Evolutionary conservation across 2,329 filamentous ascomycete genomes (phyloP), one percentile per base, ranked within the genome.

Genomic region (Neofusicoccum laricinum): DNA sequence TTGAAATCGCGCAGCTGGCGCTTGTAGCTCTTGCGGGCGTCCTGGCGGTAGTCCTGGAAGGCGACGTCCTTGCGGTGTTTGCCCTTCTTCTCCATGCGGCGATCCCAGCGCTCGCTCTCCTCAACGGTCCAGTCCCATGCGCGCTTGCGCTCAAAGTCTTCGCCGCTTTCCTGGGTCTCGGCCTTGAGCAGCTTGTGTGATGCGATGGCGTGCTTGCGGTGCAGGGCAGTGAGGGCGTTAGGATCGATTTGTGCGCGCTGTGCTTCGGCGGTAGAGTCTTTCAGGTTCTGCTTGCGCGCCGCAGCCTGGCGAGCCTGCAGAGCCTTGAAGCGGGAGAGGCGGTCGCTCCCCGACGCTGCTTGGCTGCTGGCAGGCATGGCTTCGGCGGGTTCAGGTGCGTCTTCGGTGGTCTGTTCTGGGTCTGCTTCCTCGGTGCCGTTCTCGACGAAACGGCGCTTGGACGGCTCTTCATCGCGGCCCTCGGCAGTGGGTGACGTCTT

Each of bases 11-110:
- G 85, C 70, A 99, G 80, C 79, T 98, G 94, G 25, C 93, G 86
- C 80, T 97, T 96, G 81, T 99, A 99, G 10, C 95, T 87, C 78
- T 98, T 98, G 71, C 89, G 88, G 66, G 92, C 91, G 76, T 97
- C 93, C 71, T 91, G 88, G 5, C 86, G 85, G 79, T 96, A 96
- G 76, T 98, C 93, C 72, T 90, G 86, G 79, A 99, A 99, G 2
- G 92, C 90, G 65, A 93, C 92, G 77, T 94, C 89, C 75, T 97
- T 92, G 67, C 90, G 85, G 72, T 91, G 90, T 17, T 86, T 86
- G 65, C 87, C 86, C 80, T 93, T 96, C 84, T 96, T 96, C 72
- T 90, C 91, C 76, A 96, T 81, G 36, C 93, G 89, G 80, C 89
- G 90, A 77, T 99, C 95, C 95, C 95, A 99, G 69, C 86, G 87